Conservation (phyloP, 2,329 filamentous ascomycete genomes). For the Hymenotorrendiella dingleyae region DNA sequence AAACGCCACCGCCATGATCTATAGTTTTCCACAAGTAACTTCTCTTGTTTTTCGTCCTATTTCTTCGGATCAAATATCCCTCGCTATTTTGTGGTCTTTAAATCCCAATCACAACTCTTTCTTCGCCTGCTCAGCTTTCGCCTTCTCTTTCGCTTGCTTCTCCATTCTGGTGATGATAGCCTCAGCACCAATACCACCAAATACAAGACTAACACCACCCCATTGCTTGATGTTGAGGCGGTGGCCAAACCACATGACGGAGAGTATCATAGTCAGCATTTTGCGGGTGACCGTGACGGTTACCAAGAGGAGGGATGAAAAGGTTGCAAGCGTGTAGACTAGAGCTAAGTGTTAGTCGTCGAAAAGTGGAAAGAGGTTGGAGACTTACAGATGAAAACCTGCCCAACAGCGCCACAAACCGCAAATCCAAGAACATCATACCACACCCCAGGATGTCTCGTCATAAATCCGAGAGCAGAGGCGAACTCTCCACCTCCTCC, state of each 20-base stretch:
- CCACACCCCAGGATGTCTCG: slow-evolving; percentile 72
- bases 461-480: slow-evolving; percentile 76
- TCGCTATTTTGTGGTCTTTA: no score
- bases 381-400: slow-evolving; percentile 83
- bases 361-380: slow-evolving; percentile 1
- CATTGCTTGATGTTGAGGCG: slow-evolving; percentile 83
- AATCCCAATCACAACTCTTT: slow-evolving; percentile 19
- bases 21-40: no score
- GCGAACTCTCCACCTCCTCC: slow-evolving; percentile 69
- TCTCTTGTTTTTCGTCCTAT: no score
- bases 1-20: no score
- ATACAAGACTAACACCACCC: slow-evolving; percentile 86
- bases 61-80: no score
- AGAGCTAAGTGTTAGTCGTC: slow-evolving; percentile 3
- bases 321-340: slow-evolving; percentile 89
- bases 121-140: slow-evolving; percentile 15
- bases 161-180: slow-evolving; percentile 73
- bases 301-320: slow-evolving; percentile 85
- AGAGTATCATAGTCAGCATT: slow-evolving; percentile 98
- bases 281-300: slow-evolving; percentile 97
- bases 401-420: slow-evolving; percentile 83
- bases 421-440: slow-evolving; percentile 87
- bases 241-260: slow-evolving; percentile 92
- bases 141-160: slow-evolving; percentile 69
- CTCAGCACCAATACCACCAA: slow-evolving; percentile 91